Evolutionary conservation across 768 basidiomycete species (phyloP).

Genomic region (Macrolepiota fuliginosa): DNA sequence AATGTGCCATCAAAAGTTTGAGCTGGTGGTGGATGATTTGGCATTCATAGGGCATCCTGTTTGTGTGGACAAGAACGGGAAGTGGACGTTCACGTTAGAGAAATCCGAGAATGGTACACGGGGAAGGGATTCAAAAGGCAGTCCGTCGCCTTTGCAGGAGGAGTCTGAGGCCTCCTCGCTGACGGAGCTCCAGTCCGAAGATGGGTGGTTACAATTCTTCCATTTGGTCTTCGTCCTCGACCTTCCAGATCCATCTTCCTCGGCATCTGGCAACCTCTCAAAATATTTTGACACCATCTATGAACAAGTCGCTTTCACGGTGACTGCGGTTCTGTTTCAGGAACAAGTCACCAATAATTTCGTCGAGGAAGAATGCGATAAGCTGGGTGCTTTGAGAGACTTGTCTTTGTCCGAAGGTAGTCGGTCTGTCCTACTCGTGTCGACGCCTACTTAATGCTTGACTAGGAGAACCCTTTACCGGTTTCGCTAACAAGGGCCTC

Average conservation of each 20-base stretch:
- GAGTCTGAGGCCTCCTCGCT: conserved; percentile 28
- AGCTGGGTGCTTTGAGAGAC: conserved; percentile 69
- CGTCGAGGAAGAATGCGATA: conserved; percentile 79
- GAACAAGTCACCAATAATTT: conserved; percentile 87
- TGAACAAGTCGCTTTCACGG: conserved; percentile 83
- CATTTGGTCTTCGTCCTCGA: conserved; percentile 88
- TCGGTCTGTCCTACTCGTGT: conserved; percentile 9
- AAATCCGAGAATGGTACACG: conserved; percentile 47
- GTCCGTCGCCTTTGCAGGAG: conserved; percentile 29
- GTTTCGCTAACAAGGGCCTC: conserved; percentile 57
- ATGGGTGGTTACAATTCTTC: conserved; percentile 70
- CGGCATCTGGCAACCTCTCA: conserved; percentile 70
- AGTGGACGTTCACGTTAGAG: conserved; percentile 74
- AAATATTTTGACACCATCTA: conserved; percentile 88
- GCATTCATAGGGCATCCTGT: conserved; percentile 96
- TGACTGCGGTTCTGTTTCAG: conserved; percentile 90
- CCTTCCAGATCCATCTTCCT: conserved; percentile 86
- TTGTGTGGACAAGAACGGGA: conserved; percentile 68
- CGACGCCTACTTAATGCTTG: conserved; percentile 5
- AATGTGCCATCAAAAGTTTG: conserved; percentile 93
- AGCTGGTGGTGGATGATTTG: conserved; percentile 87
- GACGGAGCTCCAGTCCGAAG: conserved; percentile 32
- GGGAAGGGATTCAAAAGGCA: conserved; percentile 49
- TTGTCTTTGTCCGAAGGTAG: conserved; percentile 63
- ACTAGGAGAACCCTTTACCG: conserved; percentile 58